Conservation (phyloP, 495 filamentous ascomycete species). For the Hypomontagnella submonticulosa region DNA sequence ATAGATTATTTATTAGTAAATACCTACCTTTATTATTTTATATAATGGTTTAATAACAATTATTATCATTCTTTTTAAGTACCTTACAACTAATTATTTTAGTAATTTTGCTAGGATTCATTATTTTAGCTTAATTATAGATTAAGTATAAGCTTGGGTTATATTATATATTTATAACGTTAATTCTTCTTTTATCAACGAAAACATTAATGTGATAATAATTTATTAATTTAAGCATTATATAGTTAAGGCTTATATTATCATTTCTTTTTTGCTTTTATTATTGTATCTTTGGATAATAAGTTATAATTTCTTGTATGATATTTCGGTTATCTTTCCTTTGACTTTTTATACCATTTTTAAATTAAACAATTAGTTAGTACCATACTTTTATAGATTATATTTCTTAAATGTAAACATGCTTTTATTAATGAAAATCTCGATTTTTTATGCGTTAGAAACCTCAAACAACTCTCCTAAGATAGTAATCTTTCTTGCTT, state of each 20-base stretch:
- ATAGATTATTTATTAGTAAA: neutral
- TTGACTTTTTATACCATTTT: constrained; percentile 4
- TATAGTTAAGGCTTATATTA: neutral
- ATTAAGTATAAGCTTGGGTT: neutral
- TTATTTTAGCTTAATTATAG: neutral
- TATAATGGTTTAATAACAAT: neutral
- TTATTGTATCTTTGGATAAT: neutral
- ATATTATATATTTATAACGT: neutral
- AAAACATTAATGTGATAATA: neutral
- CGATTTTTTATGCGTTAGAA: neutral
- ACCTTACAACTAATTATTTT: neutral
- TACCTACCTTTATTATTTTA: neutral
- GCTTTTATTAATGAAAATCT: neutral
- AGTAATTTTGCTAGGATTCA: neutral
- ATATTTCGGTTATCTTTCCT: neutral
- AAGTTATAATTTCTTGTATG: neutral
- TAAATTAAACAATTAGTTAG: neutral
- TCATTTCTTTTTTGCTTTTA: constrained; percentile 1
- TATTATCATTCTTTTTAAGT: neutral
- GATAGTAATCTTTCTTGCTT: neutral
- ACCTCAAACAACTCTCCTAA: neutral
- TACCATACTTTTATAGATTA: neutral
- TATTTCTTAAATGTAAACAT: neutral
- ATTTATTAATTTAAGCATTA: neutral
- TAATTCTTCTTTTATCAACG: neutral